Base-by-base conservation (phyloP, 257 asterid species). In the Solanum chmielewskii region DNA sequence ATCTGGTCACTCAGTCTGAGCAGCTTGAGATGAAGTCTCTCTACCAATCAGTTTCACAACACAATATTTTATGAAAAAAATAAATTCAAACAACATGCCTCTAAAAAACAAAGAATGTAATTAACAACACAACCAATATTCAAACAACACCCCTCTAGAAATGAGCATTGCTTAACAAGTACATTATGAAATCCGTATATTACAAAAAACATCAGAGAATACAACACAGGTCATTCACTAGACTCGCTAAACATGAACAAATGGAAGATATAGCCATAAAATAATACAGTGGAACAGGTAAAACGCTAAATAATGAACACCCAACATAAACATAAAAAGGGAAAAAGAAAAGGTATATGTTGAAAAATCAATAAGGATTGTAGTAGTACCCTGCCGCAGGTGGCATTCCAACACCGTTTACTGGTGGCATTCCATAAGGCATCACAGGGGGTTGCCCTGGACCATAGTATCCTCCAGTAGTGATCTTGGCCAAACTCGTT, bases 381-480 rank as follows among this genome's bases (percentile, higher is more conserved):
- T 92, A 87, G 89, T 92, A 92, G 88, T 92, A 92, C 87, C 97
- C 96, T 7, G 91, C 83, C 5, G 82, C 82, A 74, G 82, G 82
- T 44, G 93, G 78, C 9, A 71, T 16, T 33, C 78, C 78, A 71
- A 71, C 83, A 15, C 94, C 95, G 49, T 94, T 91, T 37, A 91
- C 91, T 3, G 94, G 93, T 66, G 98, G 97, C 98, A 95, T 94
- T 73, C 98, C 98, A 68, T 93, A 92, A 42, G 92, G 92, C 94
- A 92, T 90, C 86, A 73, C 75, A 14, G 92, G 93, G 76, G 91
- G 94, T 78, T 89, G 88, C 0, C 0, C 94, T 89, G 94, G 93
- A 85, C 94, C 91, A 86, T 93, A 91, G 87, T 91, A 92, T 37
- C 96, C 98, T 2, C 97, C 96, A 0, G 91, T 14, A 62, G 88